A percentile compares a stretch with the other conserved stretches of the same genome.
These are phyloP conservation scores for Neurospora hispaniola DNA, from an alignment of 495 filamentous ascomycete species.

Conservation along the genomic window DNA sequence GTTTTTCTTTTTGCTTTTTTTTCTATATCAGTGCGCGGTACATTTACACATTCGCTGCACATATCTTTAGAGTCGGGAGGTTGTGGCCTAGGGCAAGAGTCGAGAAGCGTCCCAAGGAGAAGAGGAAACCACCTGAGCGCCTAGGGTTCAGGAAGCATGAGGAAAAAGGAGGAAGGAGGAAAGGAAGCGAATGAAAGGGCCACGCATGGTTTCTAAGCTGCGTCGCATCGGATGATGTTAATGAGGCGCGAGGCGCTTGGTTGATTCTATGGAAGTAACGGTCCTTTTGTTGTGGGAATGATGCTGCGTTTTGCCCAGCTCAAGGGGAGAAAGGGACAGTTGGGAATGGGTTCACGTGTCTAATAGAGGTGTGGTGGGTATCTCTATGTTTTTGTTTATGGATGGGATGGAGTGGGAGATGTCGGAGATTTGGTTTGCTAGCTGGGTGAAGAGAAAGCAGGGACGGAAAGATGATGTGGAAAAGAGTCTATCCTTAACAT, in stretches of 20 bases:
- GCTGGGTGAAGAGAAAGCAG: not conserved
- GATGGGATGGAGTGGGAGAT: not conserved
- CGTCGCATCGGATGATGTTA: not conserved
- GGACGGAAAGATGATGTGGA: not conserved
- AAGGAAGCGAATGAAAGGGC: not conserved
- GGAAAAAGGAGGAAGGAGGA: not conserved
- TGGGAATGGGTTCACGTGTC: not conserved
- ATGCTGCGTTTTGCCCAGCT: not conserved
- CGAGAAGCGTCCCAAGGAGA: not conserved
- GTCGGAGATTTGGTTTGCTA: not conserved
- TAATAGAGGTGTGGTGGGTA: not conserved
- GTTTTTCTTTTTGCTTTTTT: not conserved
- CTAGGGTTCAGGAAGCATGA: not conserved
- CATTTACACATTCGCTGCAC: not conserved
- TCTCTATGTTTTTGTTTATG: not conserved
- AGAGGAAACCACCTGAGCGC: not conserved
- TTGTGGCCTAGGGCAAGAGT: not conserved
- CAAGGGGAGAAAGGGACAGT: not conserved
- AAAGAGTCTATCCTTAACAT: not conserved
- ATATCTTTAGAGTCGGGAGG: not conserved
- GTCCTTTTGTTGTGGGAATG: not conserved
- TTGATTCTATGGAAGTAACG: not conserved
- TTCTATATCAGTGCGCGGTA: not conserved
- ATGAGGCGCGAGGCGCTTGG: not conserved
- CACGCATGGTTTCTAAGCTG: not conserved